Evolutionary conservation across 352 stramenopile genomes (phyloP).

Genomic region (Pythium periplocum): DNA sequence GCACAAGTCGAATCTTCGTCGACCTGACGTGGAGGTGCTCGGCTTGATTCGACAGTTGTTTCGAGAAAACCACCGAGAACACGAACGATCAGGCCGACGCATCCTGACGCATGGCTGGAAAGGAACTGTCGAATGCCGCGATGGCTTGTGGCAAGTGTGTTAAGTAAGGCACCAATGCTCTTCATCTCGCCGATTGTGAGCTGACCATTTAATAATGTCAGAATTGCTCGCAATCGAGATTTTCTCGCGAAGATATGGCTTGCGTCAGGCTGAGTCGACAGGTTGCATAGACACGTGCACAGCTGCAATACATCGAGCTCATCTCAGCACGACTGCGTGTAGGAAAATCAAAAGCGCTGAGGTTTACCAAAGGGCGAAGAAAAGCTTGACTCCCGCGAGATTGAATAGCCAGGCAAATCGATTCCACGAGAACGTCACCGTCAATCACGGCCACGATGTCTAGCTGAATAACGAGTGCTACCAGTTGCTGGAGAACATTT

Average conservation of each 20-base stretch:
- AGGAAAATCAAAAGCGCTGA: too few species aligned
- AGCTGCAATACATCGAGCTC: background rate
- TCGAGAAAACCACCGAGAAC: slow-evolving; percentile 8
- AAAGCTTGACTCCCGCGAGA: slow-evolving; percentile 6
- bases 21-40: background rate
- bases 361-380: slow-evolving; percentile 9
- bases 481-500: slow-evolving; percentile 8
- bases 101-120: slow-evolving; percentile 1
- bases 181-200: slow-evolving; percentile 11
- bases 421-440: slow-evolving; percentile 8
- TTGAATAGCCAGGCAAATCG: slow-evolving; percentile 3
- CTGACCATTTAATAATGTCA: slow-evolving; percentile 4
- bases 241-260: slow-evolving; percentile 4
- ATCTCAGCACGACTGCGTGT: too few species aligned
- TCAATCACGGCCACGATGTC: slow-evolving; percentile 8
- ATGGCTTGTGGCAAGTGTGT: slow-evolving; percentile 1
- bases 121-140: slow-evolving; percentile 11
- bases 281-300: slow-evolving; percentile 9
- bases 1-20: background rate
- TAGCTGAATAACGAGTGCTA: slow-evolving; percentile 14
- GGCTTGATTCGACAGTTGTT: slow-evolving; percentile 1
- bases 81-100: slow-evolving; percentile 2
- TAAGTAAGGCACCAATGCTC: slow-evolving; percentile 3
- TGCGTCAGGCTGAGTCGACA: slow-evolving; percentile 1
- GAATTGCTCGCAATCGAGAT: slow-evolving; percentile 7